Evolutionary conservation across 768 basidiomycete genomes (phyloP), one percentile per base, ranked within the genome.

Genomic region (Cystoderma amianthinum): DNA sequence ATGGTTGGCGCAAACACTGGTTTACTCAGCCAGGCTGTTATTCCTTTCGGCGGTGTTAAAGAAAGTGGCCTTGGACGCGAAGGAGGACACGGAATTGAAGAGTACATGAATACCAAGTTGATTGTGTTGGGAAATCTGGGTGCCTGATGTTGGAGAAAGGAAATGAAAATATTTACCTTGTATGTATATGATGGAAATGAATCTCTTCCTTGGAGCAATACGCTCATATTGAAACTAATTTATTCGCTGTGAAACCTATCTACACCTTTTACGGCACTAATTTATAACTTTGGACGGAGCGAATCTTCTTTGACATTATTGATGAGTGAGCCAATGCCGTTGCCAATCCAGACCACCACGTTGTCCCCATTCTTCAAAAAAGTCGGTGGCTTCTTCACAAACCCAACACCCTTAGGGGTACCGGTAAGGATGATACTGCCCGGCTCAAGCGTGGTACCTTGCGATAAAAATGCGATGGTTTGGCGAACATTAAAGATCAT

Each of bases 21-120:
- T 2, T 38, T 82, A 42, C 77, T 95, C 54, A 86, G 82, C 43
- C 80, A 84, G 58, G 84, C 83, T 19, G 69, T 68, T 11, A 82
- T 91, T 67, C 90, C 91, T 15, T 94, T 95, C 52, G 92, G 93
- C 17, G 92, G 92, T 5, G 65, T 94, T 36, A 92, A 93, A 64
- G 88, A 96, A 69, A 90, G 87, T 53, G 93, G 92, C 10, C 32
- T 68, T 38, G 71, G 95, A 12, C 72, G 88, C 23, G 93, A 95
- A 55, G 95, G 95, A 4, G 76, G 79, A 1, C 85, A 91, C 61
- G 94, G 93, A 3, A 89, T 97, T 48, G 76, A 82, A 32, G 95
- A 97, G 52, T 98, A 88, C 53, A 63, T 91, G 78, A 83, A 81
- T 56, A 72, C 71, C 33, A 92, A 92, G 61, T 54, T 86, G 62